Percentiles rank a stretch among this genome's conserved stretches.
phyloP scores from a whole-genome alignment of 1,284 basidiomycete species.

The Cerrena zonata region DNA sequence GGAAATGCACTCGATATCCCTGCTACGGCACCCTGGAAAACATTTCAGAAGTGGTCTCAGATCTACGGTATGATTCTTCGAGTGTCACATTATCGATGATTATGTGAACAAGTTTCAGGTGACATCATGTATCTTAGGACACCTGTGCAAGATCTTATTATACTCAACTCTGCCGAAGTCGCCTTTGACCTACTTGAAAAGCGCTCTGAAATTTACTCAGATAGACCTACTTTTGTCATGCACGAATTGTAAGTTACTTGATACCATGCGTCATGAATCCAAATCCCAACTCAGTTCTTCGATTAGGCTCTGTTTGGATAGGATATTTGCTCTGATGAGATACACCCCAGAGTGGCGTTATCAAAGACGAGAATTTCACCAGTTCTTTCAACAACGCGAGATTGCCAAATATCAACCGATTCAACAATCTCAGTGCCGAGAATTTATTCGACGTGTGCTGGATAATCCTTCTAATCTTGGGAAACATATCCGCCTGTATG shows the following conservation, averaged over 20 bases:
- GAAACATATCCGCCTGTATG: too few species aligned
- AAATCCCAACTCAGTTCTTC: too few species aligned
- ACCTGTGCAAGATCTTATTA: conserved; percentile 8
- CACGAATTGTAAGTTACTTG: conserved; percentile 6
- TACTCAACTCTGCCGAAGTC: conserved; percentile 15
- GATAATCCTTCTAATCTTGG: too few species aligned
- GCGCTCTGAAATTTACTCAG: conserved; percentile 12
- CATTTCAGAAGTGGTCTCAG: not conserved
- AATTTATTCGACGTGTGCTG: too few species aligned
- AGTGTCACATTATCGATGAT: not conserved
- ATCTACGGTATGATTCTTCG: not conserved
- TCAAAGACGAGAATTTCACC: too few species aligned
- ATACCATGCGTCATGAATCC: too few species aligned
- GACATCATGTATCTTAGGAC: not conserved
- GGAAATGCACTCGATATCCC: conserved; percentile 4
- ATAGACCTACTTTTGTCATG: conserved; percentile 7
- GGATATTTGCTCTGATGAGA: too few species aligned
- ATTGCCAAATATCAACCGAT: too few species aligned
- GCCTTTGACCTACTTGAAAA: conserved; percentile 12
- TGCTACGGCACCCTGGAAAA: not conserved
- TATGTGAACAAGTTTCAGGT: not conserved
- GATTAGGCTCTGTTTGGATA: too few species aligned
- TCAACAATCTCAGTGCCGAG: too few species aligned
- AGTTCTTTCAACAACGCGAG: too few species aligned
- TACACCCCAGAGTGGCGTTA: too few species aligned